Conservation (phyloP, 306 rosid genomes). For the Gastrolobium bilobum region DNA sequence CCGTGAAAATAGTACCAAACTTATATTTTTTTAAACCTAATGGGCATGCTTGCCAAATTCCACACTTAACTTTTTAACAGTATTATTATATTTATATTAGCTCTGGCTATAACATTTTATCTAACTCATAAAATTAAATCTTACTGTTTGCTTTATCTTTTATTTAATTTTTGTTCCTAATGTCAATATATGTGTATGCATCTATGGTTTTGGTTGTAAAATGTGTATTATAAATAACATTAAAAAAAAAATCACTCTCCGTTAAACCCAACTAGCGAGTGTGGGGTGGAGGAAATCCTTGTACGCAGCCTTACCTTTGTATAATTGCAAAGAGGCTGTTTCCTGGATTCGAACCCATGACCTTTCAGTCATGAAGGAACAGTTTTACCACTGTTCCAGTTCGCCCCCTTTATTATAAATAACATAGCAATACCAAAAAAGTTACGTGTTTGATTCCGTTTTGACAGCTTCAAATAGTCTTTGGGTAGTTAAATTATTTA, state of each 20-base stretch:
- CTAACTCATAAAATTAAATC: slow-evolving; percentile 13
- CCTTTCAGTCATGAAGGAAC: too few relatives aligned
- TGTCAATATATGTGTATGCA: not conserved
- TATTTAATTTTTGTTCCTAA: not conserved
- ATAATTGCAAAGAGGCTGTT: too few relatives aligned
- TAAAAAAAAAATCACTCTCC: too few relatives aligned
- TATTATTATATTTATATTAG: not conserved
- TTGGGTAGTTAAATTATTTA: slow-evolving; percentile 13
- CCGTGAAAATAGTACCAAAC: not conserved
- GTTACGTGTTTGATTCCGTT: slow-evolving; percentile 35
- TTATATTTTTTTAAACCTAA: not conserved
- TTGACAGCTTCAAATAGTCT: slow-evolving; percentile 29
- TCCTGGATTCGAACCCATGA: too few relatives aligned
- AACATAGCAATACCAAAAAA: slow-evolving; percentile 28
- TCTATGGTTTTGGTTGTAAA: slow-evolving; percentile 21
- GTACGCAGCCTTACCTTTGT: too few relatives aligned
- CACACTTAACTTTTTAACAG: not conserved
- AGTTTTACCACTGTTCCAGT: too few relatives aligned
- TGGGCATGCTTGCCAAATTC: slow-evolving; percentile 25
- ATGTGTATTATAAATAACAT: slow-evolving; percentile 5
- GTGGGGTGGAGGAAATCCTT: too few relatives aligned
- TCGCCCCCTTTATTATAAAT: too few relatives aligned
- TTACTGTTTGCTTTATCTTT: slow-evolving; percentile 27
- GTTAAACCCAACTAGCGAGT: too few relatives aligned
- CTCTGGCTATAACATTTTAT: not conserved